Evolutionary conservation across 306 rosid genomes (phyloP), one percentile per base, ranked within the genome.

Genomic region (Amphicarpaea edgeworthii): DNA sequence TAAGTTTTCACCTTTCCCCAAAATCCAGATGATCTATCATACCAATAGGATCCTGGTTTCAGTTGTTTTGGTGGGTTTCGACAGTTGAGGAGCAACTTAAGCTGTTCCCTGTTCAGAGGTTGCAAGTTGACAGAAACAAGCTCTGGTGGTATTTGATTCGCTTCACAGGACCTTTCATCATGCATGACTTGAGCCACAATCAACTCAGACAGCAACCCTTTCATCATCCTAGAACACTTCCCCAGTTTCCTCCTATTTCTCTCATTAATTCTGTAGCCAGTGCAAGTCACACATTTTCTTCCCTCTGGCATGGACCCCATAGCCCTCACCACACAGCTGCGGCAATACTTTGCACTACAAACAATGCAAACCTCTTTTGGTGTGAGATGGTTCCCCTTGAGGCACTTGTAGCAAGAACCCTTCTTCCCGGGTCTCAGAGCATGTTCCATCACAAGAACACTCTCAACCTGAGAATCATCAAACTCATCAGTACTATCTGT

Each of bases 221-320:
- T 89, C 50, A 91, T 87, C 91, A 93, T 34, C 23, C 82, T 80
- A 60, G 93, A 89, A 84, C 83, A 68, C 42, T 85, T 89, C 7
- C 96, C 98, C 6, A 89, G 76, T 11, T 10, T 85, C 45, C 64
- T 46, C 76, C 98, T 69, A 34, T 81, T 87, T 0, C 32, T 51
- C 83, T 93, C 98, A 60, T 93, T 90, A 68, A 93, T 84, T 47
- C 81, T 32, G 40, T 30, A 37, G 40, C 88, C 92, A 82, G 88
- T 91, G 79, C 98, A 93, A 73, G 65, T 45, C 7, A 91, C 26
- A 69, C 98, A 93, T 77, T 93, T 93, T 19, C 98, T 86, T 60
- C 98, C 98, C 71, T 93, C 87, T 1, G 97, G 98, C 98, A 93
- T 91, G 6, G 90, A 78, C 60, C 98, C 97, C 98, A 93, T 93